Evolutionary conservation across 1,284 basidiomycete species (phyloP), one percentile per base, ranked within the genome.

Genomic region (Ustilago xerochloae): DNA sequence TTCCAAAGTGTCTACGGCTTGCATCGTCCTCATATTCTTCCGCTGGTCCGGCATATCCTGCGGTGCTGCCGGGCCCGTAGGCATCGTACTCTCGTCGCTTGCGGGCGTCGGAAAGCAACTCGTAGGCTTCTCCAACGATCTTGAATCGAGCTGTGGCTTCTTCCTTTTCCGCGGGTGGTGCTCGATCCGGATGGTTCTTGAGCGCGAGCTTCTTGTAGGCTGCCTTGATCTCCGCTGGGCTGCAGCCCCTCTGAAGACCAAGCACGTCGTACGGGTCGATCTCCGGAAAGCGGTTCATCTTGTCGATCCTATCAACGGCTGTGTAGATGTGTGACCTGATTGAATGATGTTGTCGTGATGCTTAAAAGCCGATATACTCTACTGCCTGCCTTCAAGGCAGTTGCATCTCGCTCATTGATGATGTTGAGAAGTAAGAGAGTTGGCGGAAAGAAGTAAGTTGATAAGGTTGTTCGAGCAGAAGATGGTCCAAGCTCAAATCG

Each of bases 161-260:
- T 16, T 79, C 79, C 39, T 80, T 81, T 7, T 71, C 60, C 6
- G 75, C 63, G 6, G 70, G 51, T 10, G 68, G 53, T 18, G 78
- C 81, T 36, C 81, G 59, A 43, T 82, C 81, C 1, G 81, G 81
- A 47, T 82, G 81, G 26, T 67, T 75, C 53, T 75, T 74, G 20
- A 82, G 63, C 4, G 81, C 81, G 32, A 73, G 66, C 60, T 81
- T 81, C 47, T 77, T 68, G 67, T 82, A 82, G 6, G 81, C 79
- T 6, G 69, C 50, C 9, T 77, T 75, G 49, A 82, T 79, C 24
- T 82, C 78, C 30, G 45, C 50, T 7, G 63, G 29, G 1, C 51
- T 57, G 22, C 79, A 80, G n/a, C 62, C 67, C 9, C 69, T 63
- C 4, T 53, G 50, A 4, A 82, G 62, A 20, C 72, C 78, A 20